phyloP scores from a whole-genome alignment of 2,329 filamentous ascomycete species.

The Metarhizium anisopliae region DNA sequence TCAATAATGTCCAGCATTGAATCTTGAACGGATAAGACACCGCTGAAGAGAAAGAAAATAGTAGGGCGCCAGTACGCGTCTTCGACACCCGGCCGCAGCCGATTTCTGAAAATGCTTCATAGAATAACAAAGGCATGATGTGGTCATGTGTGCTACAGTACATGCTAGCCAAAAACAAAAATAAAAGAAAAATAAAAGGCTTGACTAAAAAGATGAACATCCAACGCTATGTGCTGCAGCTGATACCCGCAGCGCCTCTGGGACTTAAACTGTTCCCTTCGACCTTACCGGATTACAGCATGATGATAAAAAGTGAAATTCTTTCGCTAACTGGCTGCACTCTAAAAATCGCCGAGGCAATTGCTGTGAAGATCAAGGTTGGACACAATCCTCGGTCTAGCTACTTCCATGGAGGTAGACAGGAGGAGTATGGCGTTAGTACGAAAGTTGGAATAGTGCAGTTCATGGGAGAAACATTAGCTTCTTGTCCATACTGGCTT shows the following conservation, averaged over 20 bases:
- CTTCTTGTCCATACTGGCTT: background rate
- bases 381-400: background rate
- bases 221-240: background rate
- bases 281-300: background rate
- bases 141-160: background rate
- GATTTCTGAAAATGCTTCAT: background rate
- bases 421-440: background rate
- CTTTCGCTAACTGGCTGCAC: background rate
- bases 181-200: background rate
- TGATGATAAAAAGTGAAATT: background rate
- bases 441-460: background rate
- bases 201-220: background rate
- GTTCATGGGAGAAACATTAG: background rate
- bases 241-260: background rate
- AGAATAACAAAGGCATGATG: background rate
- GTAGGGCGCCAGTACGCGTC: too few relatives aligned
- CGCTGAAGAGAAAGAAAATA: too few relatives aligned
- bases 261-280: background rate
- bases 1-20: too few relatives aligned
- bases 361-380: background rate
- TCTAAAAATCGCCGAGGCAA: background rate
- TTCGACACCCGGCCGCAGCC: too few relatives aligned
- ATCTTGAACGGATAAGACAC: too few relatives aligned
- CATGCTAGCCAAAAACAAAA: background rate
- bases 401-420: background rate